Percentiles rank a stretch among this genome's conserved stretches.
Evolutionary conservation across 192 early-diverging fungal genomes (phyloP).

Genomic region (Coemansia sp.): DNA sequence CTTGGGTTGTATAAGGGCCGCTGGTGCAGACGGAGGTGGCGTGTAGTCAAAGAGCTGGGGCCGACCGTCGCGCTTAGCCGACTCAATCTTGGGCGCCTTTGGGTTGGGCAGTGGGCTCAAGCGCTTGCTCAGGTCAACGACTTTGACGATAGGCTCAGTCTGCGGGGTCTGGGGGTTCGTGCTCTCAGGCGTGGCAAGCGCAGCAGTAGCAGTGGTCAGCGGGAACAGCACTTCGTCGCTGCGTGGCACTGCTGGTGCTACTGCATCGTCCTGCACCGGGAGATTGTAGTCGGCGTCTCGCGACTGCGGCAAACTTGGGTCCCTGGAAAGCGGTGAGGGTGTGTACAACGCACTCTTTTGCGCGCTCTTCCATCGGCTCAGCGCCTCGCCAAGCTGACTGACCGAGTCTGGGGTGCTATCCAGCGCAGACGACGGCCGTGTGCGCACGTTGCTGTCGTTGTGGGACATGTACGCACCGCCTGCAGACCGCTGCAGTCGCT

Average conservation of each 20-base stretch:
- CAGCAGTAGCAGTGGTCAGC: constrained; percentile 16
- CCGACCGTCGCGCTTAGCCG: constrained; percentile 28
- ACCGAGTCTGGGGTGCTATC: constrained; percentile 33
- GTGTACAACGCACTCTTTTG: constrained; percentile 3
- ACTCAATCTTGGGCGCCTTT: constrained; percentile 38
- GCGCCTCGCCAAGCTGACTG: constrained; percentile 41
- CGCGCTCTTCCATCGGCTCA: constrained; percentile 20
- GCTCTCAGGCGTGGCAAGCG: not conserved
- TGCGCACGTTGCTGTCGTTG: not conserved
- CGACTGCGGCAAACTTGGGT: constrained; percentile 1
- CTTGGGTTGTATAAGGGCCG: not conserved
- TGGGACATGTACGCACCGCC: not conserved
- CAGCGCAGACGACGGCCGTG: constrained; percentile 26
- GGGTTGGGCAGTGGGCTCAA: constrained; percentile 47
- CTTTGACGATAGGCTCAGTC: constrained; percentile 14
- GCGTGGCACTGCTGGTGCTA: not conserved
- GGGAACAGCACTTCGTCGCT: constrained; percentile 37
- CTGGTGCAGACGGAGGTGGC: constrained; percentile 13
- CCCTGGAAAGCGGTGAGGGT: constrained; percentile 29
- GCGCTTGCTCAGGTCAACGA: constrained; percentile 19
- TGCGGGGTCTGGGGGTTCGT: constrained; percentile 16
- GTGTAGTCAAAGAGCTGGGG: constrained; percentile 43
- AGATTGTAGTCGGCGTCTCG: constrained; percentile 11
- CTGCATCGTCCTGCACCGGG: constrained; percentile 11
- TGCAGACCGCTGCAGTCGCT: not conserved